Percentiles rank a stretch among this genome's conserved stretches.
Evolutionary conservation across 2,329 filamentous ascomycete genomes (phyloP).

Genomic region (Diaporthe batatas): DNA sequence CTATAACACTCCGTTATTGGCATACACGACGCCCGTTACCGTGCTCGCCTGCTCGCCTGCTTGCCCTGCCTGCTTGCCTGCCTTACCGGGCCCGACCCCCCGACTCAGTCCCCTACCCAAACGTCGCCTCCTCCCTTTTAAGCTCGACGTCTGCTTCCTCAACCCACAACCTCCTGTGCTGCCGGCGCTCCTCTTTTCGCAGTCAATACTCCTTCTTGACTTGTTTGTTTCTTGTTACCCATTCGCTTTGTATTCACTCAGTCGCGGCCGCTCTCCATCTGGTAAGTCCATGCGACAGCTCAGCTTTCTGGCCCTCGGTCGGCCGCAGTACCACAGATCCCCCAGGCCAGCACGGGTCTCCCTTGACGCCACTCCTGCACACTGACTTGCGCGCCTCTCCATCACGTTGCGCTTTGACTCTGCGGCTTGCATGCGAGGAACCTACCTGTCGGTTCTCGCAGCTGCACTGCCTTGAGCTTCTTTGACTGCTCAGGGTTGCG

Average conservation of each 20-base stretch:
- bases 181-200: conserved; percentile 20
- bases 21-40: conserved; percentile 32
- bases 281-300: conserved; percentile 38
- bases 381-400: conserved; percentile 27
- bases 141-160: conserved; percentile 36
- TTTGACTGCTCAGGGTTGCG: conserved; percentile 30
- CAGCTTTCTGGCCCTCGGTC: conserved; percentile 17
- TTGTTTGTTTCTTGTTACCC: conserved; percentile 6
- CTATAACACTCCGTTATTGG: conserved; percentile 41
- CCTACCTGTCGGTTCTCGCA: conserved; percentile 39
- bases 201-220: conserved; percentile 7
- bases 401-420: conserved; percentile 33
- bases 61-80: conserved; percentile 16
- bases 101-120: conserved; percentile 30
- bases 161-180: conserved; percentile 29
- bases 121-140: conserved; percentile 40
- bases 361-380: conserved; percentile 26
- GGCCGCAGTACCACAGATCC: conserved; percentile 9
- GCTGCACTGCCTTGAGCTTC: conserved; percentile 33
- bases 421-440: conserved; percentile 35
- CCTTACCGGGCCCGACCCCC: conserved; percentile 20
- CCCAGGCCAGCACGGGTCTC: conserved; percentile 12
- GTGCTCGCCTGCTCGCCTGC: conserved; percentile 27
- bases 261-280: conserved; percentile 22
- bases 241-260: conserved; percentile 18